Evolutionary conservation across 2,329 filamentous ascomycete species (phyloP), one percentile per base, ranked within the genome.

Genomic region (Colletotrichum sp.): DNA sequence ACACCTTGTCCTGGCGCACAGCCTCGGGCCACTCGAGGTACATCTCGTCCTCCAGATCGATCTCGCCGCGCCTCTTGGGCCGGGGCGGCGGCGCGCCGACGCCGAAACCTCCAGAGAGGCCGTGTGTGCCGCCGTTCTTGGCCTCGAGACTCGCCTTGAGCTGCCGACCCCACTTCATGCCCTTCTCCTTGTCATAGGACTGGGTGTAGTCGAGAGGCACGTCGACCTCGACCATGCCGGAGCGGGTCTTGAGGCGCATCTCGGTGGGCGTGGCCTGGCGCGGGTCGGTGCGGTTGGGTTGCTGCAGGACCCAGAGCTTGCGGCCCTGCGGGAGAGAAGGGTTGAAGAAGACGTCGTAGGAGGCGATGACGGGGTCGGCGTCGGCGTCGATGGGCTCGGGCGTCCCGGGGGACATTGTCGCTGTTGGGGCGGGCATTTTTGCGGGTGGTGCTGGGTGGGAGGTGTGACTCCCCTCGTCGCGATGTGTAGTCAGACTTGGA

Each of bases 171-270:
- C 95, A 99, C 78, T 92, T 90, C 68, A 97, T 87, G 64, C 95
- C 96, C 86, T 96, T 96, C 79, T 91, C 90, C 79, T 93, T 91
- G 86, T 99, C 96, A 88, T 98, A 99, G 82, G 95, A 93, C 76
- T 84, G 84, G 72, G 89, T 88, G 77, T 92, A 93, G 87, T 93
- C 92, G 80, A 98, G 89, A 6, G 95, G 95, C n/a, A 98, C 90
- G 83, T 99, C 97, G 69, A 99, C 89, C 86, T 99, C 97, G 72
- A 98, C 89, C 86, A 98, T 95, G 72, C 96, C 96, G 0, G 95
- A 92, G 72, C 90, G 87, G 16, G 93, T 91, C 87, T 99, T 99
- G 83, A 98, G 88, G 79, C 96, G 95, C 81, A 99, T 88, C 80
- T 94, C 92, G 18, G 91, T 88, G 13, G 96, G 94, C 26, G 91